Percentiles rank a stretch among this genome's conserved stretches.
These are phyloP conservation scores for Cercospora berteroae DNA, from an alignment of 2,329 filamentous ascomycete genomes.

Conservation along the genomic window DNA sequence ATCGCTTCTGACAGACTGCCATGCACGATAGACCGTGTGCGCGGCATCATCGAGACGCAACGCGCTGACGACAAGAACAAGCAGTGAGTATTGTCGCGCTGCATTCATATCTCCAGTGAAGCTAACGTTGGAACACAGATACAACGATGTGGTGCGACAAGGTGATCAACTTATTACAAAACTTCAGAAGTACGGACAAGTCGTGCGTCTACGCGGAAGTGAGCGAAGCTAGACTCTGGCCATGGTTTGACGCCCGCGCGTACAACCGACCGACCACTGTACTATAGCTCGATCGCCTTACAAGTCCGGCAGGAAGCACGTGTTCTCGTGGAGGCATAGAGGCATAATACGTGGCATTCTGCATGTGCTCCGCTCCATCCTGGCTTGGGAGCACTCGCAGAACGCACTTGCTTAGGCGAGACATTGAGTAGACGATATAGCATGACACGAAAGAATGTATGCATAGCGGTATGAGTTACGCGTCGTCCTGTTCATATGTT, in stretches of 20 bases:
- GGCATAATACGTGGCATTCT: background rate
- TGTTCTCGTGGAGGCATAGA: background rate
- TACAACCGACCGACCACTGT: background rate
- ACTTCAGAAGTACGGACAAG: constrained; percentile 97
- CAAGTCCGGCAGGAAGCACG: background rate
- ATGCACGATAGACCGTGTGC: constrained; percentile 96
- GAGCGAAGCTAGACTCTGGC: constrained; percentile 66
- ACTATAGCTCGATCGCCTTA: constrained; percentile 3
- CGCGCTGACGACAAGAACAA: constrained; percentile 99
- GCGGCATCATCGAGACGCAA: constrained; percentile 97
- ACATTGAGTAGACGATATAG: background rate
- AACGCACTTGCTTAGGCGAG: background rate
- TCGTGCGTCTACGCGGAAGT: constrained; percentile 88
- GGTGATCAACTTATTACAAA: constrained; percentile 98
- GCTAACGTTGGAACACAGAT: constrained; percentile 43
- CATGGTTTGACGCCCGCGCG: background rate
- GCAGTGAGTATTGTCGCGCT: constrained; percentile 53
- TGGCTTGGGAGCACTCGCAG: background rate
- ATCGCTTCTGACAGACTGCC: constrained; percentile 92
- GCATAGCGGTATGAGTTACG: background rate
- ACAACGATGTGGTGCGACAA: constrained; percentile 95
- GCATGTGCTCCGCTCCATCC: background rate
- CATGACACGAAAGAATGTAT: background rate
- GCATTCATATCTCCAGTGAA: background rate
- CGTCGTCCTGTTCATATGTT: background rate